Conservation (phyloP, 306 rosid species). For the Morella rubra region DNA sequence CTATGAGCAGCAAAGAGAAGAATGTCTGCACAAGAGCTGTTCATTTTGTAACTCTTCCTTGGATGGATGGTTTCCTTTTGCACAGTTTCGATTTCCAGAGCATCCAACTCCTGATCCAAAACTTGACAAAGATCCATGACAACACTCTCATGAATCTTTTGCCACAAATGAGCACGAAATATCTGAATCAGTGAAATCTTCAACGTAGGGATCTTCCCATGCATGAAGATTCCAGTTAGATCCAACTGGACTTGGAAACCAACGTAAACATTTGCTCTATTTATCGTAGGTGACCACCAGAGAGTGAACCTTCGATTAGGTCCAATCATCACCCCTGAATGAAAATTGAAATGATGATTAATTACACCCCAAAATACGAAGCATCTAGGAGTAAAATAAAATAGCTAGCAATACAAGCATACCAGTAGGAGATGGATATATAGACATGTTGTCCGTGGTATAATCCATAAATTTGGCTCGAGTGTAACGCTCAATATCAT, state of each 20-base stretch:
- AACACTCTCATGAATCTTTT: slow-evolving; percentile 99
- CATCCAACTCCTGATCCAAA: slow-evolving; percentile 98
- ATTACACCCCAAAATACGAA: background rate
- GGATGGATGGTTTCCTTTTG: slow-evolving; percentile 99
- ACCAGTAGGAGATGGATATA: slow-evolving; percentile 99
- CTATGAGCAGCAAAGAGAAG: slow-evolving; percentile 99
- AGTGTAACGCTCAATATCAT: slow-evolving; percentile 97
- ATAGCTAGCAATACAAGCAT: background rate
- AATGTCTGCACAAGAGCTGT: slow-evolving; percentile 96
- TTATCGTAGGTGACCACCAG: slow-evolving; percentile 99
- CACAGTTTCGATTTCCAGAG: slow-evolving; percentile 96
- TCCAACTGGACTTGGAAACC: slow-evolving; percentile 99
- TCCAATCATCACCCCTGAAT: slow-evolving; percentile 97
- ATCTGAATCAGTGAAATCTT: slow-evolving; percentile 96
- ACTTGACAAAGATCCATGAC: slow-evolving; percentile 99
- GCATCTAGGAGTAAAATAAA: background rate
- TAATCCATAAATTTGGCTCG: slow-evolving; percentile 99
- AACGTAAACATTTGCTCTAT: slow-evolving; percentile 96
- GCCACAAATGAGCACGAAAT: slow-evolving; percentile 99
- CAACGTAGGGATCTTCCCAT: slow-evolving; percentile 96
- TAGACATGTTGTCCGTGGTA: slow-evolving; percentile 98
- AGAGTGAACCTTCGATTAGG: slow-evolving; percentile 97
- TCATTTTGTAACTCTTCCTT: slow-evolving; percentile 98
- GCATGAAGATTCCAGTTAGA: slow-evolving; percentile 99
- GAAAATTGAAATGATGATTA: slow-evolving; percentile 14